These are phyloP conservation scores for Nematocida displodere DNA, from an alignment of 371 early-diverging fungal species.

Conservation along the genomic window DNA sequence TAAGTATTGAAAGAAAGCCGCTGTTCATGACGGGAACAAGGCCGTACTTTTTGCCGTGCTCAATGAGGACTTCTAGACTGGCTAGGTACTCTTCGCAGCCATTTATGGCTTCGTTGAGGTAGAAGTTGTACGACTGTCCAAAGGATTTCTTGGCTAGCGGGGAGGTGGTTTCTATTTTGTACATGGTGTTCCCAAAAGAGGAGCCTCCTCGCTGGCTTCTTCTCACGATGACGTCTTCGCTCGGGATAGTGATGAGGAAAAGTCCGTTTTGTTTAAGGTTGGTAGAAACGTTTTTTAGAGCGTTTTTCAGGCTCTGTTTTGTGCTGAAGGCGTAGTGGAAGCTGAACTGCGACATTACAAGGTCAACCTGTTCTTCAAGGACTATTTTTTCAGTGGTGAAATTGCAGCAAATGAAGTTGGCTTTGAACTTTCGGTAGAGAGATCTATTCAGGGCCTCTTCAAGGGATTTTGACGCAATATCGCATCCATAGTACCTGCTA, in stretches of 20 bases:
- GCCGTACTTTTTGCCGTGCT: constrained; percentile 25
- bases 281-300: constrained; percentile 74
- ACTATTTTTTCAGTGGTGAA: constrained; percentile 67
- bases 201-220: constrained; percentile 62
- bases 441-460: constrained; percentile 77
- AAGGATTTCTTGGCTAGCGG: constrained; percentile 65
- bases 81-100: constrained; percentile 89
- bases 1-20: constrained; percentile 56
- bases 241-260: constrained; percentile 86
- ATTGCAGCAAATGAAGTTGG: constrained; percentile 73
- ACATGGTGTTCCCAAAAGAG: constrained; percentile 35
- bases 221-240: constrained; percentile 75
- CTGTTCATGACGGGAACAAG: constrained; percentile 42
- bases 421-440: constrained; percentile 59
- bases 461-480: constrained; percentile 83
- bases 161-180: constrained; percentile 4
- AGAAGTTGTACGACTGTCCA: constrained; percentile 82
- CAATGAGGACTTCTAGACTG: constrained; percentile 40
- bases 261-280: constrained; percentile 74
- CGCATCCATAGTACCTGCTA: constrained; percentile 65
- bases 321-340: constrained; percentile 89
- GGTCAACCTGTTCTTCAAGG: constrained; percentile 68
- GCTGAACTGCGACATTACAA: constrained; percentile 87
- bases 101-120: constrained; percentile 85
- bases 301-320: constrained; percentile 72